Percentiles rank a stretch among this genome's conserved stretches.
Conservation (phyloP, 345 rosid species). For the Linum trigynum region DNA sequence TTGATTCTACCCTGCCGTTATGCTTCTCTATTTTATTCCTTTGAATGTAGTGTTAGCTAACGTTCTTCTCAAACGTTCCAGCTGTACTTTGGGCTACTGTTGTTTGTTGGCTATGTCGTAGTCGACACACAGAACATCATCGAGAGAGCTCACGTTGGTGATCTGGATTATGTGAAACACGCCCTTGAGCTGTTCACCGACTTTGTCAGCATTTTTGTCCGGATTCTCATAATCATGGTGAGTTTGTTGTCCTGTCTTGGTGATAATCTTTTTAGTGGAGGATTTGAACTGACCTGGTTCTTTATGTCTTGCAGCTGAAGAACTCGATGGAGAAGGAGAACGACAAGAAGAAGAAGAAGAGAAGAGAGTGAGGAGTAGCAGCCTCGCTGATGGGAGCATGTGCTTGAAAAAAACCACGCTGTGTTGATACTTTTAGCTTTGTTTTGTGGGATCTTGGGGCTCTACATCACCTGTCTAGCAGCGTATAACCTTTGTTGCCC, state of each 20-base stretch:
- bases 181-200: slow-evolving; percentile 76
- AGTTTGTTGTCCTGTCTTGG: slow-evolving; percentile 5
- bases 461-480: no score
- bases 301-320: slow-evolving; percentile 40
- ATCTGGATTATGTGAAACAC: slow-evolving; percentile 81
- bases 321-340: slow-evolving; percentile 38
- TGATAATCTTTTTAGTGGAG: no score
- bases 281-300: neutral
- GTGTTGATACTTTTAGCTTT: no score
- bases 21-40: no score
- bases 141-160: slow-evolving; percentile 82
- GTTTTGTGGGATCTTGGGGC: no score
- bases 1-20: no score
- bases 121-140: slow-evolving; percentile 91
- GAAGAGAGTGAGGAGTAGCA: slow-evolving; percentile 29
- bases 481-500: no score
- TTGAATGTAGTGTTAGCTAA: no score
- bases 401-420: no score
- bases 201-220: slow-evolving; percentile 68
- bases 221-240: slow-evolving; percentile 79
- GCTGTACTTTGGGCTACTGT: slow-evolving; percentile 81
- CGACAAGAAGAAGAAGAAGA: slow-evolving; percentile 58
- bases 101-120: slow-evolving; percentile 77
- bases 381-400: no score
- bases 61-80: slow-evolving; percentile 16